phyloP scores from a whole-genome alignment of 108 stramenopile species.

The Heterococcus sp. region DNA sequence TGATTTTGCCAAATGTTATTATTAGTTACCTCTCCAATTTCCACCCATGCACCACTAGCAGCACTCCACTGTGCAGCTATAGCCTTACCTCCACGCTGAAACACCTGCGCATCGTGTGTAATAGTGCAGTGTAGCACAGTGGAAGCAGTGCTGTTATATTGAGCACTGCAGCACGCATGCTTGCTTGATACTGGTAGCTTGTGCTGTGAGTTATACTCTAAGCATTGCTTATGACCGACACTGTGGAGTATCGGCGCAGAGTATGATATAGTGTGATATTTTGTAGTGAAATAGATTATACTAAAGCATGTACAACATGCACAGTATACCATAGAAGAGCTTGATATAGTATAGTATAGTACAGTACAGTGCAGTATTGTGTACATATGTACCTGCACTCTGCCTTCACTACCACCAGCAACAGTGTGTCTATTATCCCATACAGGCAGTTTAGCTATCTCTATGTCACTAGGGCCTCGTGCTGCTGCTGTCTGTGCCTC shows the following conservation, averaged over 20 bases:
- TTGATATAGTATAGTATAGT: no score
- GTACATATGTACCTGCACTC: conserved; percentile 50
- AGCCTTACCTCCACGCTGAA: conserved; percentile 76
- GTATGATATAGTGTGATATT: no score
- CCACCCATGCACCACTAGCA: conserved; percentile 78
- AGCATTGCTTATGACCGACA: neutral
- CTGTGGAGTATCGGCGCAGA: no score
- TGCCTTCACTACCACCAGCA: conserved; percentile 72
- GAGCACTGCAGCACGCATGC: neutral
- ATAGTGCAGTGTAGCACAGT: no score
- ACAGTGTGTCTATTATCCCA: conserved; percentile 72
- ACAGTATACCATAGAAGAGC: no score
- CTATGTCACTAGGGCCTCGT: conserved; percentile 58
- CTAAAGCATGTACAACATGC: no score
- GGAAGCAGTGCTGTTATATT: neutral
- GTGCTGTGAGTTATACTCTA: neutral
- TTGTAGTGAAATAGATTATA: no score
- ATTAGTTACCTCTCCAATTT: conserved; percentile 68
- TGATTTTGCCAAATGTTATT: no score
- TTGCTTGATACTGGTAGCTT: neutral
- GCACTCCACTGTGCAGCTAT: conserved; percentile 89
- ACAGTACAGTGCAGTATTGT: no score
- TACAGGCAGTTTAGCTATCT: conserved; percentile 77
- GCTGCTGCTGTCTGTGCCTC: neutral
- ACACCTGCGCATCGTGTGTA: no score